These are phyloP conservation scores for Pyricularia sp. DNA, from an alignment of 2,329 filamentous ascomycete genomes.

Conservation along the genomic window DNA sequence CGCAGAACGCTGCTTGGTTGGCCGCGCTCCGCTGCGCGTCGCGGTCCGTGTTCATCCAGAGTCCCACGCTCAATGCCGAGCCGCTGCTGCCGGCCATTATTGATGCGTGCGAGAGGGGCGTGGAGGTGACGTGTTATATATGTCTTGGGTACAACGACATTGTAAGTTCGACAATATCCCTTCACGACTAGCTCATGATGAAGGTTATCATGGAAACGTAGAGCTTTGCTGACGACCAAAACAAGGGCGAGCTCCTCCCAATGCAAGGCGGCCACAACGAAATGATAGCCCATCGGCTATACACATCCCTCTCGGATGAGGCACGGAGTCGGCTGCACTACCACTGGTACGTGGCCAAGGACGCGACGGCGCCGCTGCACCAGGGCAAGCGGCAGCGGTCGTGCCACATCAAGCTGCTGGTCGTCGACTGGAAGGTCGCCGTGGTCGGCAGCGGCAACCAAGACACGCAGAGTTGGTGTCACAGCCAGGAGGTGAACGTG, in stretches of 20 bases:
- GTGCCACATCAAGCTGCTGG: constrained; percentile 68
- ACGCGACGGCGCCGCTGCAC: constrained; percentile 54
- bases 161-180: constrained; percentile 17
- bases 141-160: constrained; percentile 70
- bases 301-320: constrained; percentile 34
- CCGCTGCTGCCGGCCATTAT: constrained; percentile 51
- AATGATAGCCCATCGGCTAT: constrained; percentile 49
- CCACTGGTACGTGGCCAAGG: constrained; percentile 61
- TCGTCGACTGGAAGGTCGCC: constrained; percentile 54
- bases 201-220: neutral
- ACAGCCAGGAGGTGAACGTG: constrained; percentile 65
- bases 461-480: constrained; percentile 69
- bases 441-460: constrained; percentile 69
- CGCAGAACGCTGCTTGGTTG: constrained; percentile 66
- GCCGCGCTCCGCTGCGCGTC: constrained; percentile 54
- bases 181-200: neutral
- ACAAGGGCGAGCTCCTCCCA: constrained; percentile 57
- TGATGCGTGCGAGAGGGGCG: constrained; percentile 51
- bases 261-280: constrained; percentile 67
- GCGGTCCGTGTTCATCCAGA: constrained; percentile 60
- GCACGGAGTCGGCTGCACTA: constrained; percentile 42
- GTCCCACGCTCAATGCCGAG: constrained; percentile 62
- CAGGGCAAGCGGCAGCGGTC: constrained; percentile 51
- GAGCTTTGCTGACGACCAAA: neutral
- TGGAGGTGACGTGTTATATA: constrained; percentile 57